Evolutionary conservation across 1,284 basidiomycete genomes (phyloP).

Genomic region (Ganoderma leucocontextum): DNA sequence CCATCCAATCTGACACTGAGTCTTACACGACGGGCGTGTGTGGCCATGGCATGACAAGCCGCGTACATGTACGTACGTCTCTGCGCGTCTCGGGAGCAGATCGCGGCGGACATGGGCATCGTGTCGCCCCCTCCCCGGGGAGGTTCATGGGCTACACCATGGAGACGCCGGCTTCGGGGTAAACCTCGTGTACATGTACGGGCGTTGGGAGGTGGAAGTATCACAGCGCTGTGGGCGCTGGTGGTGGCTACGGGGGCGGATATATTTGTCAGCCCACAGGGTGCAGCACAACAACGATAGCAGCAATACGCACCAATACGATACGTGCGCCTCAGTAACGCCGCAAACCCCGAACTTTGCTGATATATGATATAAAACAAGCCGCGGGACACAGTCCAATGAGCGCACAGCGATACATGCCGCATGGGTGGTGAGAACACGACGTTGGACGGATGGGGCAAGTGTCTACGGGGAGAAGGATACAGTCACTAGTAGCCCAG

Average conservation of each 20-base stretch:
- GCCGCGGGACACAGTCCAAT: neutral
- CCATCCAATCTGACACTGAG: neutral
- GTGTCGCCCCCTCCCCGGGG: neutral
- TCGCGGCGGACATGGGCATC: neutral
- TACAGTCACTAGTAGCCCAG: neutral
- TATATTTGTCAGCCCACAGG: neutral
- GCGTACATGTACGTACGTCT: constrained; percentile 1
- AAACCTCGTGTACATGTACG: neutral
- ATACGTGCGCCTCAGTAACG: neutral
- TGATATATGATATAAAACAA: neutral
- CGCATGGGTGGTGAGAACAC: neutral
- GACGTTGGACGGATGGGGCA: neutral
- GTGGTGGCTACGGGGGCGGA: neutral
- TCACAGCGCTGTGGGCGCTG: neutral
- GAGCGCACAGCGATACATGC: neutral
- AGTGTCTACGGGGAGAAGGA: neutral
- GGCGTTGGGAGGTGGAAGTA: neutral
- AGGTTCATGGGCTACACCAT: neutral
- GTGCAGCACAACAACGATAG: neutral
- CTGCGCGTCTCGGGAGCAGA: neutral
- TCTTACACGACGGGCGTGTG: neutral
- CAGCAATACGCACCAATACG: neutral
- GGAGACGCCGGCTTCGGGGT: neutral
- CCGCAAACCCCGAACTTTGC: constrained; percentile 3
- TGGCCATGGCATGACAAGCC: neutral